Conservation (phyloP, 2,329 filamentous ascomycete species). For the Fusarium bulbicola region DNA sequence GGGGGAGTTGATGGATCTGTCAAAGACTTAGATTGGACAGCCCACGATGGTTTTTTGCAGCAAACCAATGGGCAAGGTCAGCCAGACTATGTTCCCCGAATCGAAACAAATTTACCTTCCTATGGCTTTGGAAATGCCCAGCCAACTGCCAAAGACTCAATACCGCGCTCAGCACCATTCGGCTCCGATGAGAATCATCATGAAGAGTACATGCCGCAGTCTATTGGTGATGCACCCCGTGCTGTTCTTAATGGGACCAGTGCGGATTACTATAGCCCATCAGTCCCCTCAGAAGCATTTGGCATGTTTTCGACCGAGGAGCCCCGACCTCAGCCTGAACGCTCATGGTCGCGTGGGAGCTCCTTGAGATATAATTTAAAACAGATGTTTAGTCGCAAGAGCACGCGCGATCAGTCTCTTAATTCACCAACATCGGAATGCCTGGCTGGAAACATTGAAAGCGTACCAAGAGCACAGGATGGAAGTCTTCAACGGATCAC, state of each 20-base stretch:
- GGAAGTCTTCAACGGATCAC: constrained; percentile 37
- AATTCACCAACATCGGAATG: constrained; percentile 40
- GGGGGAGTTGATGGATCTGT: constrained; percentile 39
- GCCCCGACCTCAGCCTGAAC: constrained; percentile 37
- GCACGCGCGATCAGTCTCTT: constrained; percentile 44
- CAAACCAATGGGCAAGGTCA: constrained; percentile 26
- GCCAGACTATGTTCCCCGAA: constrained; percentile 15
- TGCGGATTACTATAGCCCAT: constrained; percentile 54
- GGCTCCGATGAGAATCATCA: constrained; percentile 34
- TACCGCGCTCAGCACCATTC: constrained; percentile 34
- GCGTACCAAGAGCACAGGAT: constrained; percentile 18
- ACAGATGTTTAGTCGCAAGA: constrained; percentile 49
- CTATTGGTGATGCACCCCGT: constrained; percentile 42
- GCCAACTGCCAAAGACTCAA: constrained; percentile 20
- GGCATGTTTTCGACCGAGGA: constrained; percentile 48
- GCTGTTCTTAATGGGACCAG: constrained; percentile 49
- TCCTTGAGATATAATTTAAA: constrained; percentile 50
- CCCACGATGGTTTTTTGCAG: constrained; percentile 26
- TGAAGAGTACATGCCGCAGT: constrained; percentile 43
- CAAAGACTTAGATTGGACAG: constrained; percentile 42
- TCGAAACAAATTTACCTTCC: constrained; percentile 28
- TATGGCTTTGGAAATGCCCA: constrained; percentile 9
- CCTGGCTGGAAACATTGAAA: constrained; percentile 29
- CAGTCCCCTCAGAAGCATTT: constrained; percentile 53
- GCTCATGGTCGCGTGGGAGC: constrained; percentile 46